A percentile compares a stretch with the other conserved stretches of the same genome.
These are phyloP conservation scores for Tardiomyces digboiensis DNA, from an alignment of 1,139 yeast species.

Conservation along the genomic window DNA sequence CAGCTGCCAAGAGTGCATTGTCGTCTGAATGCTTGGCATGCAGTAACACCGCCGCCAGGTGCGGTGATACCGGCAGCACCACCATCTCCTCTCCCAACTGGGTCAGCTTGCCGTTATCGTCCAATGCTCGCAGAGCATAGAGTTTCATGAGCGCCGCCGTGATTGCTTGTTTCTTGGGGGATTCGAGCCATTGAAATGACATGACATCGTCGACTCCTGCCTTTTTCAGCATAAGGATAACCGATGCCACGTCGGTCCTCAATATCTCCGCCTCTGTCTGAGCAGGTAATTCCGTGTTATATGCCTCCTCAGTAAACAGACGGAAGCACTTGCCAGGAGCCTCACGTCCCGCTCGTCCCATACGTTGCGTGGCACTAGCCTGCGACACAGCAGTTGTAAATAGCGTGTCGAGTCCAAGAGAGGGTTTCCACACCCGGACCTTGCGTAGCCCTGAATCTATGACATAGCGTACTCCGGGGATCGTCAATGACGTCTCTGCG, in stretches of 20 bases:
- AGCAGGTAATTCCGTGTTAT: conserved; percentile 42
- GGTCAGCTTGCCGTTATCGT: conserved; percentile 69
- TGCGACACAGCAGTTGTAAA: conserved; percentile 88
- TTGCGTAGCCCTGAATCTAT: conserved; percentile 89
- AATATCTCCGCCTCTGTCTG: conserved; percentile 93
- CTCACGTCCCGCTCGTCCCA: conserved; percentile 99
- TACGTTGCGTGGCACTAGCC: conserved; percentile 91
- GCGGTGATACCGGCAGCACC: conserved; percentile 82
- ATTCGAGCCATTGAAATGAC: conserved; percentile 88
- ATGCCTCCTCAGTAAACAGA: conserved; percentile 68
- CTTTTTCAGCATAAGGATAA: conserved; percentile 73
- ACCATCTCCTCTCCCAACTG: conserved; percentile 77
- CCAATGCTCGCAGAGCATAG: conserved; percentile 69
- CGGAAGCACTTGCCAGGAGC: conserved; percentile 84
- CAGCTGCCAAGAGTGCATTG: conserved; percentile 37
- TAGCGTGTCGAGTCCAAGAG: conserved; percentile 81
- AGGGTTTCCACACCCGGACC: conserved; percentile 92
- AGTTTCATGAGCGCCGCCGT: conserved; percentile 70
- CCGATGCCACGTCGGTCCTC: conserved; percentile 77
- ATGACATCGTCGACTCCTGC: conserved; percentile 77
- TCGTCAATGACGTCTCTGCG: conserved; percentile 96
- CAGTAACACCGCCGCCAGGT: conserved; percentile 78
- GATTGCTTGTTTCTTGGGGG: conserved; percentile 75
- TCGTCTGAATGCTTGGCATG: conserved; percentile 54
- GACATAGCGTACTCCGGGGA: conserved; percentile 91